Base-by-base conservation (phyloP, 176 grass and related monocot species). In the Hyparrhenia diplandra region DNA sequence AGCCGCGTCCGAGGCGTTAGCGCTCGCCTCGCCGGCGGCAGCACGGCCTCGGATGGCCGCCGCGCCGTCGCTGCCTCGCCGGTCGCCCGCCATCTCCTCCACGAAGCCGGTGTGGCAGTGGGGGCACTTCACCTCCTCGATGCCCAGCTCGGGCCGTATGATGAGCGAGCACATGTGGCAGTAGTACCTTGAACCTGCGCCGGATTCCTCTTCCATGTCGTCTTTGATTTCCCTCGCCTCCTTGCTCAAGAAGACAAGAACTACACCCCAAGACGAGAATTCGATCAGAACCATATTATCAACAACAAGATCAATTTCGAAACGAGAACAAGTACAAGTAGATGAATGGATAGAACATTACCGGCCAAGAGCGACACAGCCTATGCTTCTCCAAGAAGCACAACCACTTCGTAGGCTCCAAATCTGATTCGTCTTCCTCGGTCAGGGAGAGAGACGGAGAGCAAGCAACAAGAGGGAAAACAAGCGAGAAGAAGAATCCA, bases 91-190 rank as follows among this genome's bases (percentile, higher is more conserved):
- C 86, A 94, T 91, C 77, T 94, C 87, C 64, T 98, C 95, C 46
- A 98, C 84, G 73, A 98, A 98, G 46, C 95, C 92, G 51, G 76
- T 85, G 76, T 87, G 79, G 81, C 95, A 98, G 70, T 70, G 84
- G 57, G 92, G 95, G 92, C 95, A 98, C 87, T 92, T 83, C 21
- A 98, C 85, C 21, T 90, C 87, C 34, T 67, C 77, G 31, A 76
- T 67, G 52, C 75, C 86, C 85, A 87, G 67, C 76, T 90, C 67
- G 2, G 95, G 92, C 61, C 83, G 64, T 47, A 98, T 85, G 30
- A 89, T 80, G 32, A 83, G 84, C 17, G 87, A 90, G 84, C 95
- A 94, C 84, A 84, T 82, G 83, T 98, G 92, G 83, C 90, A 98
- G 69, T 81, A 98, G 78, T 92, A 98, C 31, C 78, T 89, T 12